Evolutionary conservation across 768 basidiomycete species (phyloP), one percentile per base, ranked within the genome.

Genomic region (Trametes cinnabarina): DNA sequence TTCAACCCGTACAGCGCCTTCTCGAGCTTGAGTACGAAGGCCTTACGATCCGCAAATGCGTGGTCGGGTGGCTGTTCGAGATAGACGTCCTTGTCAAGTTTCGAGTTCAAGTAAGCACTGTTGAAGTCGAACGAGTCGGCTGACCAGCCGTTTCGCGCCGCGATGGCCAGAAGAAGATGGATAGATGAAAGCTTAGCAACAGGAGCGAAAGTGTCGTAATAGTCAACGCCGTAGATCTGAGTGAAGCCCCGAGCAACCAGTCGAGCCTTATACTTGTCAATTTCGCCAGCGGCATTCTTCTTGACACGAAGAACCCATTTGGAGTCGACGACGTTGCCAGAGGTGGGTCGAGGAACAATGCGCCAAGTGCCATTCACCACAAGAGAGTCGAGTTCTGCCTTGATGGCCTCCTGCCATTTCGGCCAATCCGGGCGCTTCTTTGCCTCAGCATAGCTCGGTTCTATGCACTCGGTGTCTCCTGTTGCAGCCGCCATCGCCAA

Each of bases 251-350:
- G 30, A 32, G 30, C 30, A 6, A 32, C 30, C 12, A 32, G 30
- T 32, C 30, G 30, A 32, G 30, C 30, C 12, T 32, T 32, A 12
- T 32, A 32, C 6, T 32, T 32, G 30, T 32, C 12, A 12, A 32
- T 32, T 12, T 32, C 30, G 12, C 30, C 30, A 32, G 30, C 30
- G 12, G 30, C 12, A 12, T 32, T 32, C 30, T 32, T 32, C 12
- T 32, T 32, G 6, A 66, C 46, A 28, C 51, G 58, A 58, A 71
- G 73, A 12, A 77, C 75, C 69, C 72, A 76, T 3, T 64, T 61
- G 37, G 57, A 58, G 9, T 68, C 69, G 32, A 76, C 60, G 11
- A 66, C 35, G 25, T 72, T 75, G 25, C 44, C 47, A 49, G 47
- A n/a, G 22, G 32, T 23, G 7, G 47, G 47, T 3, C 47, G 47